Evolutionary conservation across 441 rosid genomes (phyloP).

Genomic region (Erysimum pusillum): DNA sequence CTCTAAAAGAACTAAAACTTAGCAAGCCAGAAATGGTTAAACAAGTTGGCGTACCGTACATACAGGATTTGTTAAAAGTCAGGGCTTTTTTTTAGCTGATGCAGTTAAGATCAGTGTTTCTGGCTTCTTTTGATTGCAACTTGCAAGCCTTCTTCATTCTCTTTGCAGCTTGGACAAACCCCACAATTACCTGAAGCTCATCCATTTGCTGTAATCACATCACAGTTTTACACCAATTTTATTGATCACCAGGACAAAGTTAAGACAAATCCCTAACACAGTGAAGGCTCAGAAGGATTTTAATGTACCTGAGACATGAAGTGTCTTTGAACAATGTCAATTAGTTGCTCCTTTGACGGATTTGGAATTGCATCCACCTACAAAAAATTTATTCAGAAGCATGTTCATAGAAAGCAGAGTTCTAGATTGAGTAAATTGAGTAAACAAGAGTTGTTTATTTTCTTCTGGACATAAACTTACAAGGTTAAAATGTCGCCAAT

Average conservation of each 20-base stretch:
- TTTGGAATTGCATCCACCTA: slow-evolving; percentile 88
- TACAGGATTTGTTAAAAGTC: slow-evolving; percentile 34
- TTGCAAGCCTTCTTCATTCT: slow-evolving; percentile 85
- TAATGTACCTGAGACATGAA: slow-evolving; percentile 89
- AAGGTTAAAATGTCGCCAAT: slow-evolving; percentile 93
- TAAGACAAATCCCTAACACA: not conserved
- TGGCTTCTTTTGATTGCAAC: slow-evolving; percentile 47
- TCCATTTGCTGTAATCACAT: slow-evolving; percentile 81
- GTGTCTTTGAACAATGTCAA: slow-evolving; percentile 90
- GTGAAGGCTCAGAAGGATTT: slow-evolving; percentile 5
- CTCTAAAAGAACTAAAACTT: slow-evolving; percentile 28
- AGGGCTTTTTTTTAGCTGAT: slow-evolving; percentile 41
- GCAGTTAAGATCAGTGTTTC: slow-evolving; percentile 50
- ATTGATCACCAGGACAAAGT: slow-evolving; percentile 8
- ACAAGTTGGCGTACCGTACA: slow-evolving; percentile 30
- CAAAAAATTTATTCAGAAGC: slow-evolving; percentile 20
- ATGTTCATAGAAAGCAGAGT: not conserved
- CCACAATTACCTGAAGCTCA: slow-evolving; percentile 93
- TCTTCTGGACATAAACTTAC: slow-evolving; percentile 54
- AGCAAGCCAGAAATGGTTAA: slow-evolving; percentile 45
- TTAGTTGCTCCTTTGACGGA: slow-evolving; percentile 89
- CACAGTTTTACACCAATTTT: too few species aligned
- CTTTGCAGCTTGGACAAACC: slow-evolving; percentile 95
- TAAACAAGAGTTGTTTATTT: not conserved
- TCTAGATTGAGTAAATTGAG: not conserved